A percentile compares a stretch with the other conserved stretches of the same genome.
phyloP scores from a whole-genome alignment of 225 moss, liverwort and hornwort genomes.

The Bryoerythrophyllum caledonicum region DNA sequence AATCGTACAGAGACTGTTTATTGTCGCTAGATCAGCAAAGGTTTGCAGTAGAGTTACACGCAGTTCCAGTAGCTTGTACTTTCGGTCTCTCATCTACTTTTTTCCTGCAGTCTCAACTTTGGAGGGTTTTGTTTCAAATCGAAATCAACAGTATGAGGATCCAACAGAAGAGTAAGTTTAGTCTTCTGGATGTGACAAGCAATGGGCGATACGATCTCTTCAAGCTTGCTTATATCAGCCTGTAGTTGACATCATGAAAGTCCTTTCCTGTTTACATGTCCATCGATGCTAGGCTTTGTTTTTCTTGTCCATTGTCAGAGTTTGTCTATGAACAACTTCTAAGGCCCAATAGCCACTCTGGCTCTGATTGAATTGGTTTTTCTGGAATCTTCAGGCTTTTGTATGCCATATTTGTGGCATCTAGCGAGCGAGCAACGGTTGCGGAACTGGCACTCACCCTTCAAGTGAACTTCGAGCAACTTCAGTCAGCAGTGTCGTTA shows the following conservation, averaged over 20 bases:
- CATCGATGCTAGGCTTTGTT: not conserved
- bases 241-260: not conserved
- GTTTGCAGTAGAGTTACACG: not conserved
- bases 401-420: conserved; percentile 98
- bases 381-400: conserved; percentile 68
- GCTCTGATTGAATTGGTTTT: not conserved
- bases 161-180: conserved; percentile 95
- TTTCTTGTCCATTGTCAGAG: not conserved
- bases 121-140: conserved; percentile 98
- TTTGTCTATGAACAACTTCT: not conserved
- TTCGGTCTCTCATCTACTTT: conserved; percentile 24
- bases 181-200: conserved; percentile 11
- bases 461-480: conserved; percentile 86
- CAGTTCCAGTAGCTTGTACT: conserved; percentile 7
- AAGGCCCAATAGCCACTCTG: conserved; percentile 2
- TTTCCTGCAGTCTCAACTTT: conserved; percentile 83
- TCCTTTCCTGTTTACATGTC: conserved; percentile 1
- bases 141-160: conserved; percentile 95
- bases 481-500: conserved; percentile 93
- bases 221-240: not conserved
- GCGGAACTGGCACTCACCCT: conserved; percentile 89
- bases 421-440: conserved; percentile 91
- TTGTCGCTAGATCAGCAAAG: not conserved
- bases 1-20: not conserved
- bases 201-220: not conserved